These are phyloP conservation scores for Basipetospora sp. DNA, from an alignment of 2,329 filamentous ascomycete genomes.

Conservation along the genomic window DNA sequence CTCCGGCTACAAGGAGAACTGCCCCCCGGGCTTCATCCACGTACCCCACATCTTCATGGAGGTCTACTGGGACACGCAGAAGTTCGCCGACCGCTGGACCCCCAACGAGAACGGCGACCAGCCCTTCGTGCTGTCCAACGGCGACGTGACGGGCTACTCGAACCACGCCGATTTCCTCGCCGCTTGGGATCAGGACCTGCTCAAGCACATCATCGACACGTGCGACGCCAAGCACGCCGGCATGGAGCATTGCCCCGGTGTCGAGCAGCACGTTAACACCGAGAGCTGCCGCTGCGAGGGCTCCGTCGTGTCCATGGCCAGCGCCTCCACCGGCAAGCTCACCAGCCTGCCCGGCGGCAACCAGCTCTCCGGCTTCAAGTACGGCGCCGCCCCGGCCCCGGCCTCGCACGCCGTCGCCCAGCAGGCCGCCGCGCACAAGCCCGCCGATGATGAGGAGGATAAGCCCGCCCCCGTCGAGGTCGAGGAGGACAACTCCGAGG, in stretches of 20 bases:
- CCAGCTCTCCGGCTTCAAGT: conserved; percentile 36
- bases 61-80: conserved; percentile 45
- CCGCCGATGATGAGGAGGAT: not conserved
- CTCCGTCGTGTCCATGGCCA: conserved; percentile 29
- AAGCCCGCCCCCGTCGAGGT: conserved; percentile 1
- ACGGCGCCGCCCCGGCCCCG: conserved; percentile 18
- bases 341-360: conserved; percentile 39
- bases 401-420: not conserved
- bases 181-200: conserved; percentile 51
- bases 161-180: conserved; percentile 60
- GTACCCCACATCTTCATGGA: conserved; percentile 44
- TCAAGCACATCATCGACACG: conserved; percentile 52
- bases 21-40: conserved; percentile 39
- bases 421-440: not conserved
- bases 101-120: conserved; percentile 34
- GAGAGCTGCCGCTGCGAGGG: conserved; percentile 36
- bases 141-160: conserved; percentile 55
- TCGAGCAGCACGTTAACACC: conserved; percentile 38
- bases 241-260: conserved; percentile 48
- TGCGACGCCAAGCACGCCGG: conserved; percentile 46
- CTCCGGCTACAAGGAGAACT: conserved; percentile 33
- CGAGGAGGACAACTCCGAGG: conserved; percentile 3
- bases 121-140: conserved; percentile 55
- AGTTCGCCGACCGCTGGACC: conserved; percentile 38
- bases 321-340: conserved; percentile 29